Evolutionary conservation across 1,284 basidiomycete species (phyloP), one percentile per base, ranked within the genome.

Genomic region (Rhizopogon hawkerae): DNA sequence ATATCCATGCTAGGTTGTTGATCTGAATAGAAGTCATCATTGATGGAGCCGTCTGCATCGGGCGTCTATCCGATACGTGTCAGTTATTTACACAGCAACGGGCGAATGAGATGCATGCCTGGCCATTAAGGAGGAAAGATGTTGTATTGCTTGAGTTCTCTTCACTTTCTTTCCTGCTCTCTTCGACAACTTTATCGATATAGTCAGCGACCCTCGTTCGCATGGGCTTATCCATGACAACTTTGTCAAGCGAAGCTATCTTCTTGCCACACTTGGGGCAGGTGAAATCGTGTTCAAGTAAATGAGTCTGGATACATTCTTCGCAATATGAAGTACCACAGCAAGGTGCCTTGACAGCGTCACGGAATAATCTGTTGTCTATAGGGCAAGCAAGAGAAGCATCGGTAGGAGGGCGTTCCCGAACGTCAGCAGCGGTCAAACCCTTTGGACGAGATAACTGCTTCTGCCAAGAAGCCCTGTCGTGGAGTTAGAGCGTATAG

Each of bases 301-400:
- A 74, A 68, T 92, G 78, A 35, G 86, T 90, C 66, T 92, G 86
- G 54, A 97, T 88, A 71, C 92, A 96, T 64, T 96, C 92, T 69
- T 96, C 92, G 73, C 93, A 96, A 69, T 88, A 97, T n/a, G 78
- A 65, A 38, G 84, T 88, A 58, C 79, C 78, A 73, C 93, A 96
- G 68, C 93, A 96, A 2, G 93, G 92, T 3, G 85, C 92, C 67
- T 89, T 85, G 60, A 92, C 87, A 41, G 92, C 89, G 61, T 94
- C 90, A 59, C 84, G 83, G 64, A 93, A 83, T 33, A 96, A 79
- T 71, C 85, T 90, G 67, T 84, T 84, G 76, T 94, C 93, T 61
- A 96, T 83, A 6, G 88, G 81, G 68, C 93, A 96, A 7, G 81
- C 78, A 45, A 97, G 75, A 13, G 84, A 72, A 3, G 81, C 62